Evolutionary conservation across 306 rosid species (phyloP).

Genomic region (Rosa rugosa): DNA sequence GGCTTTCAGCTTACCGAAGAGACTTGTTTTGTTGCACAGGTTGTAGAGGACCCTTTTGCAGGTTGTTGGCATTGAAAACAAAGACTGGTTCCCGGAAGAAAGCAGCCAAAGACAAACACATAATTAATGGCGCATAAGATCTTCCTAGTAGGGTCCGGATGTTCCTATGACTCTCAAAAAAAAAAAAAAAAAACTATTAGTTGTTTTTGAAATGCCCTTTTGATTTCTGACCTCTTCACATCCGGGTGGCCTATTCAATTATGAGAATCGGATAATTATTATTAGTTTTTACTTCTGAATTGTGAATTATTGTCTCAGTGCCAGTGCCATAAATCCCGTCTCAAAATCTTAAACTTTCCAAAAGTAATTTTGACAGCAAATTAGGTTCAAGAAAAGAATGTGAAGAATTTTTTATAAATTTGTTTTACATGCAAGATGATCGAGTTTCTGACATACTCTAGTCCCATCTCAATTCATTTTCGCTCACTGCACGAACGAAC

Average conservation of each 20-base stretch:
- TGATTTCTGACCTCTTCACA: conserved; percentile 13
- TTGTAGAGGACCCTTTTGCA: not conserved
- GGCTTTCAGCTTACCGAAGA: conserved; percentile 30
- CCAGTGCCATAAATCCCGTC: not conserved
- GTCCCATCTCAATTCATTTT: too few relatives aligned
- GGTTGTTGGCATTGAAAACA: conserved; percentile 9
- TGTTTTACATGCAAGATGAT: too few relatives aligned
- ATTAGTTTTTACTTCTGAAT: not conserved
- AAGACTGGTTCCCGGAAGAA: conserved; percentile 14
- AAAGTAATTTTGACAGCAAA: not conserved
- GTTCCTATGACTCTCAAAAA: conserved; percentile 11
- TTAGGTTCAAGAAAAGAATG: not conserved
- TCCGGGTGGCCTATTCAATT: not conserved
- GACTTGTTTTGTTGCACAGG: conserved; percentile 17
- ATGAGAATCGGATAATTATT: not conserved
- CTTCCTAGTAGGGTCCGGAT: conserved; percentile 29
- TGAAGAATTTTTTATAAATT: too few relatives aligned
- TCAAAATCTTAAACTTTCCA: not conserved
- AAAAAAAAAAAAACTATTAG: not conserved
- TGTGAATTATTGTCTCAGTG: not conserved
- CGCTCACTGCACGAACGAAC: too few relatives aligned
- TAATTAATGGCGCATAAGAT: conserved; percentile 7
- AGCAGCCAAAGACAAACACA: conserved; percentile 22
- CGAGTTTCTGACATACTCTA: too few relatives aligned
- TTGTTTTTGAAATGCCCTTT: conserved; percentile 6